A percentile compares a stretch with the other conserved stretches of the same genome.
Evolutionary conservation across 1,284 basidiomycete genomes (phyloP).

Genomic region (Heterobasidion occidentale): DNA sequence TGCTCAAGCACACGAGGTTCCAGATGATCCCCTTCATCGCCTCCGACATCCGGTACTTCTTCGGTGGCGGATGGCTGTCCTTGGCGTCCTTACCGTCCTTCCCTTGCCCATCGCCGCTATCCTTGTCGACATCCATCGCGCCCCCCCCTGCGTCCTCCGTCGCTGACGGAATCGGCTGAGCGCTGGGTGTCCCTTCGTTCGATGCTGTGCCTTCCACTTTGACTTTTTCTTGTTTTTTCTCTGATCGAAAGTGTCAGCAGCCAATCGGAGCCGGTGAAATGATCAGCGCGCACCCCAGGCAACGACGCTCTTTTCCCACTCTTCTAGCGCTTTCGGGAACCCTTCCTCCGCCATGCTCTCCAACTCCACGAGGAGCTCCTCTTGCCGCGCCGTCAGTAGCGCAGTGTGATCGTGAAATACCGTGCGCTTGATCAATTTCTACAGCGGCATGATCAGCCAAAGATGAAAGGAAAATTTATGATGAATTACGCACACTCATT

Average conservation of each 20-base stretch:
- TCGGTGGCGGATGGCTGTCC: slow-evolving; percentile 52
- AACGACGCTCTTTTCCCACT: slow-evolving; percentile 58
- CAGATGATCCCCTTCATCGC: slow-evolving; percentile 69
- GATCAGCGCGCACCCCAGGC: slow-evolving; percentile 48
- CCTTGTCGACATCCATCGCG: slow-evolving; percentile 20
- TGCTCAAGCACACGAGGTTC: slow-evolving; percentile 72
- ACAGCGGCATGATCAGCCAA: slow-evolving; percentile 1
- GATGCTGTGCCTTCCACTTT: slow-evolving; percentile 25
- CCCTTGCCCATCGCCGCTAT: slow-evolving; percentile 17
- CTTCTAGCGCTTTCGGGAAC: slow-evolving; percentile 61
- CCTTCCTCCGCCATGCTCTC: slow-evolving; percentile 50
- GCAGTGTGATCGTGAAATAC: slow-evolving; percentile 63
- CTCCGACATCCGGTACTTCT: slow-evolving; percentile 69
- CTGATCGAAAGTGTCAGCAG: slow-evolving; percentile 21
- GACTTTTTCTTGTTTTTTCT: slow-evolving; percentile 53
- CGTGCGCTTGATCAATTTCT: slow-evolving; percentile 81
- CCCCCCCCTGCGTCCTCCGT: slow-evolving; percentile 14
- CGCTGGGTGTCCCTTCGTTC: slow-evolving; percentile 28
- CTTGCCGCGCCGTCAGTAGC: slow-evolving; percentile 55
- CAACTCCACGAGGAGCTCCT: slow-evolving; percentile 54
- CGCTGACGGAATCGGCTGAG: slow-evolving; percentile 16
- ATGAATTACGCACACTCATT: slow-evolving; percentile 51
- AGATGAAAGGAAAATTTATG: not conserved
- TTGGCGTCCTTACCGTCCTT: slow-evolving; percentile 22
- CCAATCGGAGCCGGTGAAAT: not conserved